phyloP scores from a whole-genome alignment of 1,284 basidiomycete species.

The Cryptococcus floricola region DNA sequence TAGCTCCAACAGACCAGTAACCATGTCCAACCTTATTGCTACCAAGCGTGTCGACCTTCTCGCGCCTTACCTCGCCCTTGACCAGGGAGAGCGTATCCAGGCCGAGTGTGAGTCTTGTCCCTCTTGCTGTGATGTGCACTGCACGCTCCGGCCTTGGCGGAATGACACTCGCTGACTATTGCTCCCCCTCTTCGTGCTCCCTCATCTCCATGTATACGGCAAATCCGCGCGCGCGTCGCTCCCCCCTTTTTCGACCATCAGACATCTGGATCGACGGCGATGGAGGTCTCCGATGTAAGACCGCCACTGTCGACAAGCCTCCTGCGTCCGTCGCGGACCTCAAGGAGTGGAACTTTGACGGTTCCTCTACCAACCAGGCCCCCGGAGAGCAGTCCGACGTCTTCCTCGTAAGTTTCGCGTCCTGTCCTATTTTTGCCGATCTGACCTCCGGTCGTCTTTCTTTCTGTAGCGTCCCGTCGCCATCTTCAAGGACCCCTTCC shows the following conservation, averaged over 20 bases:
- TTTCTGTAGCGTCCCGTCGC: constrained; percentile 70
- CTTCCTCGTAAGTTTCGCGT: constrained; percentile 61
- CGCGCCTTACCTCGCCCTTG: constrained; percentile 76
- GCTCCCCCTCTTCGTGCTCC: not conserved
- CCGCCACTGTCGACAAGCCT: constrained; percentile 56
- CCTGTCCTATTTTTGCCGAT: not conserved
- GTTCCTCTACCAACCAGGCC: constrained; percentile 94
- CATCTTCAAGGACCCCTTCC: constrained; percentile 99
- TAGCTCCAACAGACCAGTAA: constrained; percentile 11
- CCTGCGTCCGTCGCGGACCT: constrained; percentile 45
- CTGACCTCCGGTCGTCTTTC: not conserved
- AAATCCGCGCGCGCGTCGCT: not conserved
- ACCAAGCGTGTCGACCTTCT: constrained; percentile 76
- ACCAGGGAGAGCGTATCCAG: constrained; percentile 82
- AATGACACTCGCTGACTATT: not conserved
- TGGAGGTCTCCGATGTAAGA: constrained; percentile 87
- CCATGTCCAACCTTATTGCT: constrained; percentile 48
- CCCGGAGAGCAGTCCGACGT: constrained; percentile 94
- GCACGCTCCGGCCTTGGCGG: too few relatives aligned
- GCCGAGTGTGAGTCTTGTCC: constrained; percentile 70
- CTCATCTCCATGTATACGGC: not conserved
- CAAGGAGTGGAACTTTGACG: constrained; percentile 98
- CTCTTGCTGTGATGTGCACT: too few relatives aligned
- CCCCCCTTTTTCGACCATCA: constrained; percentile 38
- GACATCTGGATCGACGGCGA: constrained; percentile 96